phyloP scores from a whole-genome alignment of 2,329 filamentous ascomycete species.

The Ascochyta pisi region DNA sequence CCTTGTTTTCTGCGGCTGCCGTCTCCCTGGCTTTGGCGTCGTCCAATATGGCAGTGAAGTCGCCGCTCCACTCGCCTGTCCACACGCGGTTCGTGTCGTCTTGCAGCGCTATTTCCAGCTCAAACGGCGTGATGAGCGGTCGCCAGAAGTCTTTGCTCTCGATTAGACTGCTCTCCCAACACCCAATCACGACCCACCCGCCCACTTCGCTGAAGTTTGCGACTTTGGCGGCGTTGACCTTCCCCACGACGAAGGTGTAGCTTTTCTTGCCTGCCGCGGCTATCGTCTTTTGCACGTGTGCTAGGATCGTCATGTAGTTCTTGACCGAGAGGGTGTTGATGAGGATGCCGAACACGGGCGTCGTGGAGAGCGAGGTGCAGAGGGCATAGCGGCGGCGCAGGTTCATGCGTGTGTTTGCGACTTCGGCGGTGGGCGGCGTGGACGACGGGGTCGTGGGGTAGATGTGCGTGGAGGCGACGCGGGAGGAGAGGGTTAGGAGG shows the following conservation, averaged over 20 bases:
- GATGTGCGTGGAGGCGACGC: constrained; percentile 79
- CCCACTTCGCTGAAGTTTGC: constrained; percentile 96
- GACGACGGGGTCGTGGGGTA: constrained; percentile 64
- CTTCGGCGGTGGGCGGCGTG: constrained; percentile 43
- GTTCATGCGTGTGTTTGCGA: constrained; percentile 60
- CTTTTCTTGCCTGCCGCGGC: constrained; percentile 85
- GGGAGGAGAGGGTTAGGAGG: constrained; percentile 84
- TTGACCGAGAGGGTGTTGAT: constrained; percentile 94
- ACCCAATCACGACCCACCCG: constrained; percentile 96
- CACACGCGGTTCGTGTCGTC: constrained; percentile 79
- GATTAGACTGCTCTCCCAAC: constrained; percentile 94
- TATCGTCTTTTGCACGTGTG: constrained; percentile 75
- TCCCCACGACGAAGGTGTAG: constrained; percentile 96
- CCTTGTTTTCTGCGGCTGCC: constrained; percentile 63
- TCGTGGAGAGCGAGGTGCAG: constrained; percentile 78
- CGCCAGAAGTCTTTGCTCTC: constrained; percentile 89
- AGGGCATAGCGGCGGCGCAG: constrained; percentile 89
- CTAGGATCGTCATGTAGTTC: constrained; percentile 85
- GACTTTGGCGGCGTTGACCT: constrained; percentile 92
- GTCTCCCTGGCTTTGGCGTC: constrained; percentile 1
- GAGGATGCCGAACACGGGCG: constrained; percentile 87
- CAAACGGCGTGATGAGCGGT: constrained; percentile 93
- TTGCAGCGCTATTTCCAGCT: constrained; percentile 79
- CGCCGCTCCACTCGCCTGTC: constrained; percentile 87
- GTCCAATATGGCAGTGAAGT: constrained; percentile 74